Evolutionary conservation across 2,329 filamentous ascomycete genomes (phyloP).

Genomic region (Atkinsonella hypoxylon): DNA sequence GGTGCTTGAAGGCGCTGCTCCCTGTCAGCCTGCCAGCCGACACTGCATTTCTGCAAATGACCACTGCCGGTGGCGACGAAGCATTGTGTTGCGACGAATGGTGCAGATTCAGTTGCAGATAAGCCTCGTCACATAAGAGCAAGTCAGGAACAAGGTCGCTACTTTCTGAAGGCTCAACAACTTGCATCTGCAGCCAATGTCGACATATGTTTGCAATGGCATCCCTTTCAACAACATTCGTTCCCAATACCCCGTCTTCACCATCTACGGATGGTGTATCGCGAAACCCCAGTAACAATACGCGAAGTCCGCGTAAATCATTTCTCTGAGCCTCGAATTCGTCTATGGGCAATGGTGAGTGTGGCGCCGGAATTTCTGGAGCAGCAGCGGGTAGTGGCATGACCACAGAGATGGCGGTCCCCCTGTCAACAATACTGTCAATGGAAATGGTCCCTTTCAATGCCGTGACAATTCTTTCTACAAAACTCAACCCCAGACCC

Average conservation of each 20-base stretch:
- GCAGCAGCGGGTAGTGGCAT: slow-evolving; percentile 15
- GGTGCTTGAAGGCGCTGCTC: slow-evolving; percentile 1
- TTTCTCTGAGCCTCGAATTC: slow-evolving; percentile 18
- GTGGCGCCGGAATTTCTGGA: slow-evolving; percentile 1
- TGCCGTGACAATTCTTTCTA: slow-evolving; percentile 45
- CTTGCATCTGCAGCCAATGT: slow-evolving; percentile 21
- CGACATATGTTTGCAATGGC: slow-evolving; percentile 15
- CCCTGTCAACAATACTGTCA: slow-evolving; percentile 28
- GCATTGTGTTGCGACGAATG: slow-evolving; percentile 8
- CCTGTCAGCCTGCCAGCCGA: slow-evolving; percentile 1
- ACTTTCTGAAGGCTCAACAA: slow-evolving; percentile 9
- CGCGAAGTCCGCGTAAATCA: slow-evolving; percentile 20
- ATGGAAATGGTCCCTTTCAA: slow-evolving; percentile 48
- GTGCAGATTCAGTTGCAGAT: slow-evolving; percentile 12
- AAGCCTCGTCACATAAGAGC: slow-evolving; percentile 16
- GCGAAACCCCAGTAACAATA: slow-evolving; percentile 15
- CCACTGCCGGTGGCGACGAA: slow-evolving; percentile 4
- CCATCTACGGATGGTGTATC: slow-evolving; percentile 4
- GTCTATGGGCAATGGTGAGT: slow-evolving; percentile 10
- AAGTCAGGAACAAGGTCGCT: slow-evolving; percentile 14
- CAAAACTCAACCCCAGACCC: slow-evolving; percentile 54
- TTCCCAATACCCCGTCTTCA: slow-evolving; percentile 3
- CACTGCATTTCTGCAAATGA: slow-evolving; percentile 6
- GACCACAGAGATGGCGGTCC: slow-evolving; percentile 24
- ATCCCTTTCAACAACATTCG: slow-evolving; percentile 5